Evolutionary conservation across 495 filamentous ascomycete genomes (phyloP).

Genomic region (Staphylotrichum tortipilum): DNA sequence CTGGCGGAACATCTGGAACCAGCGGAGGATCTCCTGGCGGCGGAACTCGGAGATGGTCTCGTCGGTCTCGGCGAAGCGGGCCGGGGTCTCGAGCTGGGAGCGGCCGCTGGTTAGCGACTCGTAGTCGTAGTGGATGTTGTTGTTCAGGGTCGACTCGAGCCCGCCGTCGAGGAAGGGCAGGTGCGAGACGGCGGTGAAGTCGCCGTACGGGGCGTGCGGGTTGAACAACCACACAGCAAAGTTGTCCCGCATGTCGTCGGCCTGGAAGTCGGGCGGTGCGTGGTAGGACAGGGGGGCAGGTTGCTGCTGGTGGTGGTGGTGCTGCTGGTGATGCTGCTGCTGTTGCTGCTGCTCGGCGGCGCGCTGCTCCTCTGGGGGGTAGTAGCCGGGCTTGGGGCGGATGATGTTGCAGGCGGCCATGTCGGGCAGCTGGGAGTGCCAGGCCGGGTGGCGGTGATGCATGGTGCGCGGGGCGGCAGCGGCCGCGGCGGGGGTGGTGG

Average conservation of each 20-base stretch:
- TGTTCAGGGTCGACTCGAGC: constrained; percentile 42
- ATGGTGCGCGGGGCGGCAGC: constrained; percentile 14
- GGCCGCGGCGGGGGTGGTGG: too few relatives aligned
- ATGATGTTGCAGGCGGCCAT: constrained; percentile 32
- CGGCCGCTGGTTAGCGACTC: constrained; percentile 49
- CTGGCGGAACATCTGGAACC: constrained; percentile 69
- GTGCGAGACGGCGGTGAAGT: constrained; percentile 32
- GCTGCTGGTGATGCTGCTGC: too few relatives aligned
- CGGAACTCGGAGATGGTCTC: constrained; percentile 78
- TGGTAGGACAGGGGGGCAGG: constrained; percentile 29
- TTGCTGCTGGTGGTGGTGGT: too few relatives aligned
- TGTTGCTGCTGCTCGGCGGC: too few relatives aligned
- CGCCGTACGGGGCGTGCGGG: constrained; percentile 31
- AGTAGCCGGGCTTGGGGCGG: constrained; percentile 37
- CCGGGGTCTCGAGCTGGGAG: constrained; percentile 67
- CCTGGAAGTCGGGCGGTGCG: constrained; percentile 22
- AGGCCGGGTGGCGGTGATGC: constrained; percentile 16
- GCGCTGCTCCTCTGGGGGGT: constrained; percentile 26
- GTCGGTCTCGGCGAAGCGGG: constrained; percentile 61
- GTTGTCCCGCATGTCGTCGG: constrained; percentile 36
- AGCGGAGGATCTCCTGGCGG: constrained; percentile 64
- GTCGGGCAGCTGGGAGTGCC: constrained; percentile 31
- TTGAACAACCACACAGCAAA: constrained; percentile 46
- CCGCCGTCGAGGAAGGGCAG: constrained; percentile 43
- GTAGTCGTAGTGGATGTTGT: constrained; percentile 44